Conservation (phyloP, 441 rosid species). For the Gossypium gossypioides region DNA sequence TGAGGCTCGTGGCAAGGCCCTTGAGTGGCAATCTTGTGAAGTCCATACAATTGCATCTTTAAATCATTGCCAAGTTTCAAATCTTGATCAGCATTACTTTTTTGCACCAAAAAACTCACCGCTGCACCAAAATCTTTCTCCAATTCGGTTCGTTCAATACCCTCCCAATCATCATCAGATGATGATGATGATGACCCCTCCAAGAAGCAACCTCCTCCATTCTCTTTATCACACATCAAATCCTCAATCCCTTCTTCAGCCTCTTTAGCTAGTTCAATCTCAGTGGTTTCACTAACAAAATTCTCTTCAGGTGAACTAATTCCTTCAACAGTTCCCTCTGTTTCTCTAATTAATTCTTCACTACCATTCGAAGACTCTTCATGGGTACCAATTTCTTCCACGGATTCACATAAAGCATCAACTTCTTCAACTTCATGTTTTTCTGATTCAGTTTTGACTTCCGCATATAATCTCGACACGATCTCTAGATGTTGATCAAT, state of each 20-base stretch:
- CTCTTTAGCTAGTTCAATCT: conserved; percentile 6
- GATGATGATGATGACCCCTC: not conserved
- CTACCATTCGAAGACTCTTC: not conserved
- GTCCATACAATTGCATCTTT: conserved; percentile 33
- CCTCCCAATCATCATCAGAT: conserved; percentile 38
- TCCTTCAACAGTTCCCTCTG: conserved; percentile 5
- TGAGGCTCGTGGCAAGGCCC: conserved; percentile 38
- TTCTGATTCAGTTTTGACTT: not conserved
- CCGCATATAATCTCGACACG: not conserved
- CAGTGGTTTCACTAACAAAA: not conserved
- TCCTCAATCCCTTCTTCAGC: conserved; percentile 12
- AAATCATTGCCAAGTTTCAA: conserved; percentile 17
- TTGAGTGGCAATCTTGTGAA: conserved; percentile 42
- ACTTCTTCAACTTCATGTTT: conserved; percentile 4
- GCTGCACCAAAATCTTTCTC: conserved; percentile 37
- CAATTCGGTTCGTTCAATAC: conserved; percentile 37
- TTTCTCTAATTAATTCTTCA: not conserved
- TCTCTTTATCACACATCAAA: not conserved
- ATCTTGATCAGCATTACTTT: conserved; percentile 18
- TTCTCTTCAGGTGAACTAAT: not conserved
- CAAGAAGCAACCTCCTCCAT: not conserved
- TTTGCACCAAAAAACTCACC: conserved; percentile 21
- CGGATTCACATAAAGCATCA: conserved; percentile 12
- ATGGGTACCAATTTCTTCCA: not conserved
- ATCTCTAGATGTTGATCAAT: conserved; percentile 1